Base-by-base conservation (phyloP, 805 yeast genomes). In the Komagataella populi region DNA sequence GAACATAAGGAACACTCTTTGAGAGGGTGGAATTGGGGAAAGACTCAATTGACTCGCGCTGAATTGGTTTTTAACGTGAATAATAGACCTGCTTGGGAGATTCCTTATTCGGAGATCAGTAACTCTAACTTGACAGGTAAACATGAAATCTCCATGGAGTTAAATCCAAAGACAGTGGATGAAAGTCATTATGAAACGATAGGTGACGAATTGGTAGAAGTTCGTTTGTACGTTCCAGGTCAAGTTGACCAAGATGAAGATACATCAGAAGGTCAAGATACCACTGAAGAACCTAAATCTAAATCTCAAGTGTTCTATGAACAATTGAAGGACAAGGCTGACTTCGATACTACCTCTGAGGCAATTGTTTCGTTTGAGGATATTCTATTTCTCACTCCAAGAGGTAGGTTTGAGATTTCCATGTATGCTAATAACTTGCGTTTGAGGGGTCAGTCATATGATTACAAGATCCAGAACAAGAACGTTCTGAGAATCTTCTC, bases 1-100 rank as follows among this genome's bases (percentile, higher is more conserved):
- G 98, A 93, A 59, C 83, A 77, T 55, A 80, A 76, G 60, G 98
- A 91, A 60, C 99, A 93, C 67, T 85, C 96, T 4, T 71, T 93
- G 56, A 80, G 96, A 70, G 99, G 99, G 36, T 93, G 99, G 99
- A 93, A 93, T 68, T 93, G 99, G 99, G 99, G 99, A 51, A 81
- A 84, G 56, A 75, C 91, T 14, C 96, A 90, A 64, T 78, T 93
- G 63, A 96, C 95, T 18, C 79, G 96, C 65, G 87, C 88, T 59
- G 99, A 93, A 66, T 72, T 93, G 65, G 79, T 87, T 24, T 90
- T 93, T 68, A 80, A 82, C 53, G 82, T 90, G 20, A 86, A 86
- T 61, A 88, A 88, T 58, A 83, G 86, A 60, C 98, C 99, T 3
- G 79, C 84, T 10, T 91, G 91, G 65, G 99, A 93, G 68, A 70